Base-by-base conservation (phyloP, 441 rosid genomes). In the Euphorbia schlechtendalii region DNA sequence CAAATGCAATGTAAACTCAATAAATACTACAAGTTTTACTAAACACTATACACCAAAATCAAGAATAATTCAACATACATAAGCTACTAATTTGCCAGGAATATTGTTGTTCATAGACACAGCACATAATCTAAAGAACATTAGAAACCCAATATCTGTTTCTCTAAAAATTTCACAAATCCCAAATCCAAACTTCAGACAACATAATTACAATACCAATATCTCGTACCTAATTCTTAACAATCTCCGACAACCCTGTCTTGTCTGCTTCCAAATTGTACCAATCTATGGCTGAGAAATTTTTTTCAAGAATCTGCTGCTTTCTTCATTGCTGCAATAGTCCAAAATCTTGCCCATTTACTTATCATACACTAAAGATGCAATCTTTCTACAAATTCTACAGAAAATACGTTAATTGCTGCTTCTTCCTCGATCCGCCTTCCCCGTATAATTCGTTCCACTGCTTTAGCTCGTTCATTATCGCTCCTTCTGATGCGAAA, bases 361-460 rank as follows among this genome's bases (percentile, higher is more conserved):
- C 22, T 38, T 54, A 45, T 41, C 61, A 52, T 43, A 28, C 38
- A 27, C 30, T 20, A 55, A 45, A 56, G 62, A 28, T 49, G 51
- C 30, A 56, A 52, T 59, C 58, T 56, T 69, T 55, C 15, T 14
- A 43, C 69, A 12, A 30, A n/a, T n/a, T 70, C 77, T 82, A 94
- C 43, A 94, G 88, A 87, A 94, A 94, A 86, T 94, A 94, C 58
- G 96, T 79, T 63, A 91, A 80, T 60, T 91, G 96, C 61, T 87
- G 81, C 81, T 91, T 91, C 88, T 89, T 94, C 74, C 96, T 89
- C 18, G 98, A 87, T 40, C 99, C 99, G 45, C 98, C 98, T 85
- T 89, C 98, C 58, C 98, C 96, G 40, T 87, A 87, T 72, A 86
- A 66, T 3, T 94, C 94, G 15, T 94, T 94, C 99, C 99, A 94